Base-by-base conservation (phyloP, 345 rosid species). In the Theobroma cacao region DNA sequence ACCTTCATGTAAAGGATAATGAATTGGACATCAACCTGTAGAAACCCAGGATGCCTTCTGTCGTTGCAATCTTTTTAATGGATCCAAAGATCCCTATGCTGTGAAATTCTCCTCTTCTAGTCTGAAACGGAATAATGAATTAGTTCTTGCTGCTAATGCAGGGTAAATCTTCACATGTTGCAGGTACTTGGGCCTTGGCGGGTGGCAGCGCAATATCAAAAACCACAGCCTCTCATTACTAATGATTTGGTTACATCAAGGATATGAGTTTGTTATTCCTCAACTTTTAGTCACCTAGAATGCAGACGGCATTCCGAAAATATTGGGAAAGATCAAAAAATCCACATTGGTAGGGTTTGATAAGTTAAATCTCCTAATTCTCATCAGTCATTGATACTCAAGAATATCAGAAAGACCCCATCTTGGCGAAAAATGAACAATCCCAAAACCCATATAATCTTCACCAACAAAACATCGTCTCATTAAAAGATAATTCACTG, bases 41-140 rank as follows among this genome's bases (percentile, higher is more conserved):
- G 84, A 95, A 95, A 81, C 99, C 98, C 90, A 86, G 82, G 45
- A 88, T 79, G 60, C 99, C 96, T 82, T 93, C 98, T 34, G 96
- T 95, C 75, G 82, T 87, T 79, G 87, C 87, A 76, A 95, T 91
- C 89, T 88, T 95, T 38, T 84, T 89, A 72, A 88, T 64, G 56
- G 99, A 93, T 85, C 97, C 95, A 71, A 74, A 6, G 50, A 94
- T 81, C 28, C 97, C 94, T 8, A 88, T 81, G 79, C 87, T 84
- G 76, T 88, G 91, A 86, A 89, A 95, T 82, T 95, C 98, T 75
- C 86, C 86, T 84, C 89, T 87, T 88, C 97, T 92, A 45, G 98
- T 95, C 96, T 95, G 87, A 76, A 90, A 86, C 76, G 45, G 11
- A 81, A 31, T 31, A 68, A 72, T 31, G 48, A 70, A 76, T 70